Conservation (phyloP, 495 filamentous ascomycete species). For the Podospora pseudoanserina region DNA sequence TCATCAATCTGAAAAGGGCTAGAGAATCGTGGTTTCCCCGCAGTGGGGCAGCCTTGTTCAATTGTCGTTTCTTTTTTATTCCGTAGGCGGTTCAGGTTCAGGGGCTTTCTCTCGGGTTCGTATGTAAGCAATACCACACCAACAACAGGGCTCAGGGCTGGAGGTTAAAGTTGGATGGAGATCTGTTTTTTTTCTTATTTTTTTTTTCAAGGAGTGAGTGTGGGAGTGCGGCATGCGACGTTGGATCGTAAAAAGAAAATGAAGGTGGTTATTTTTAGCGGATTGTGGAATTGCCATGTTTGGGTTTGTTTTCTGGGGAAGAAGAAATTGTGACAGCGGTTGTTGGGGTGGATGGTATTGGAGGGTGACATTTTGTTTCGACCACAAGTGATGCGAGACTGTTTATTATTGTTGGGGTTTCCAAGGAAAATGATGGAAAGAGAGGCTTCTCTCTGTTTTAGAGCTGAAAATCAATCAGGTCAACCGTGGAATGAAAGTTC, state of each 20-base stretch:
- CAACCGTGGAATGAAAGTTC: neutral
- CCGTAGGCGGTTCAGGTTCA: neutral
- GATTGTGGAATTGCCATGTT: neutral
- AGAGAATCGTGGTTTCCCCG: conserved; percentile 1
- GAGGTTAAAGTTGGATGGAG: too few species aligned
- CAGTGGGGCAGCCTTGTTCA: neutral
- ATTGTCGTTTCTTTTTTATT: neutral
- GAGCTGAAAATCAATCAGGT: neutral
- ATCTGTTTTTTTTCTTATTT: neutral
- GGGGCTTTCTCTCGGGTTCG: neutral
- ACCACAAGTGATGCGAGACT: neutral
- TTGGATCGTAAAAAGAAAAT: neutral
- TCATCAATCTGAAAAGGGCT: neutral
- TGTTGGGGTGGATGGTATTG: neutral
- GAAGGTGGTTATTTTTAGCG: neutral
- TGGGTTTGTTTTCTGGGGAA: neutral
- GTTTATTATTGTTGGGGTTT: too few species aligned
- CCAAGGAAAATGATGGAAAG: too few species aligned
- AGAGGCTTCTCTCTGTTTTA: neutral
- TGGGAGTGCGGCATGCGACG: neutral
- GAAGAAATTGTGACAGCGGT: neutral
- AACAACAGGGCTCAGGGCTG: too few species aligned
- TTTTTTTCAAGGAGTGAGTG: neutral
- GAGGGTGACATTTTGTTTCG: neutral
- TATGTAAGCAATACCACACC: too few species aligned